Evolutionary conservation across 805 yeast genomes (phyloP).

Genomic region (Wickerhamiella azymoides): DNA sequence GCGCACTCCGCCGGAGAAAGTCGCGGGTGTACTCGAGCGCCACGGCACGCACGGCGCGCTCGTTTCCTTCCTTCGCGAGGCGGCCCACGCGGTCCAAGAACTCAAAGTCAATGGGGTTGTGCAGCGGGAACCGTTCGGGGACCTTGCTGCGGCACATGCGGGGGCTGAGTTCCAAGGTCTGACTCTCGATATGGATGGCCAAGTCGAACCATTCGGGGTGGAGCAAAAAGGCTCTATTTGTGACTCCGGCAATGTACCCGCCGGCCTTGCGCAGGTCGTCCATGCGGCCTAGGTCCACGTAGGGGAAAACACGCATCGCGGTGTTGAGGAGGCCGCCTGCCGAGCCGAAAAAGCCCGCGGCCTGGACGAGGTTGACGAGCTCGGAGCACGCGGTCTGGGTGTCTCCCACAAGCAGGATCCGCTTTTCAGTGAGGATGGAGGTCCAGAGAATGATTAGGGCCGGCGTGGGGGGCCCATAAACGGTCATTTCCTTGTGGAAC

Average conservation of each 20-base stretch:
- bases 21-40: conserved; percentile 1
- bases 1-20: conserved; percentile 8
- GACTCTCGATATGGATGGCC: conserved; percentile 38
- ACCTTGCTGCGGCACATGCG: conserved; percentile 4
- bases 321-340: conserved; percentile 42
- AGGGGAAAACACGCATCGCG: conserved; percentile 38
- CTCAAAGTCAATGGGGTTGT: conserved; percentile 5
- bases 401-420: conserved; percentile 34
- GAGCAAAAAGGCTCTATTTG: conserved; percentile 43
- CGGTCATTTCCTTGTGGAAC: conserved; percentile 30
- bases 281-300: conserved; percentile 41
- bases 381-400: conserved; percentile 36
- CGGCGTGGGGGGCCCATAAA: conserved; percentile 42
- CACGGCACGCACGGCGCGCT: conserved; percentile 9
- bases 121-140: conserved; percentile 9
- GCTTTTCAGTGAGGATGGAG: conserved; percentile 40
- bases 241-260: conserved; percentile 45
- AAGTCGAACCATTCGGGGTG: conserved; percentile 45
- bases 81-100: not conserved
- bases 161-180: conserved; percentile 23
- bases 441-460: conserved; percentile 38
- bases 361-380: conserved; percentile 37
- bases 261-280: conserved; percentile 36
- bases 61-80: conserved; percentile 5
- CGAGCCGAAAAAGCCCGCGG: conserved; percentile 36